Evolutionary conservation across 1,284 basidiomycete genomes (phyloP), one percentile per base, ranked within the genome.

Genomic region (Leucoagaricus sp.): DNA sequence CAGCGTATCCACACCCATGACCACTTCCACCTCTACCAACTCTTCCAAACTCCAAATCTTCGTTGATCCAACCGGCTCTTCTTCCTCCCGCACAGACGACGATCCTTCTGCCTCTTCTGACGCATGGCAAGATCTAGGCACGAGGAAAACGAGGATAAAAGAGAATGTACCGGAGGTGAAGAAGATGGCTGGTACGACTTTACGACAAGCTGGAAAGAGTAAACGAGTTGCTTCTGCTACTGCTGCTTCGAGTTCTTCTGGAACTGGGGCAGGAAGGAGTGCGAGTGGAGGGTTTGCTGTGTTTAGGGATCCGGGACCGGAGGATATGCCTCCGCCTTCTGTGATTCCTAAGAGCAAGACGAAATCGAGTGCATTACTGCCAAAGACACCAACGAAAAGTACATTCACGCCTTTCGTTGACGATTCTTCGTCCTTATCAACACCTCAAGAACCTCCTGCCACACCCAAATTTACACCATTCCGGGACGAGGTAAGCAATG

Each of bases 141-240:
- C 87, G 58, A 86, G 88, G 63, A 87, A 86, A 67, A 78, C 84
- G 9, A 80, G 89, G 50, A 75, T 89, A 58, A 91, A 91, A 63
- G 89, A 91, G 73, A 91, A 91, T 62, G 72, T 83, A 2, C 82
- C 81, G 4, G 86, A 86, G 67, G 79, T 82, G 19, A 82, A 81
- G 67, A 87, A 87, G 73, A 77, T 85, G 50, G 78, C 69, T 2
- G 89, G 88, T 9, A 78, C 86, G 52, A 88, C 79, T 21, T 60
- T 91, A 46, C 83, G 80, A 58, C 84, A 87, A 58, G 72, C 82
- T 15, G 82, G 85, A 26, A 76, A 77, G 57, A 69, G 82, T 26
- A 80, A 79, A 64, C 75, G 85, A 23, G 63, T 81, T 25, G 78
- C 73, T 19, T 79, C 84, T 28, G 67, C 69, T 57, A 72, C 76